Percentiles rank a stretch among this genome's conserved stretches.
Evolutionary conservation across 2,329 filamentous ascomycete species (phyloP).

Genomic region (Sporothrix pseudoabietina): DNA sequence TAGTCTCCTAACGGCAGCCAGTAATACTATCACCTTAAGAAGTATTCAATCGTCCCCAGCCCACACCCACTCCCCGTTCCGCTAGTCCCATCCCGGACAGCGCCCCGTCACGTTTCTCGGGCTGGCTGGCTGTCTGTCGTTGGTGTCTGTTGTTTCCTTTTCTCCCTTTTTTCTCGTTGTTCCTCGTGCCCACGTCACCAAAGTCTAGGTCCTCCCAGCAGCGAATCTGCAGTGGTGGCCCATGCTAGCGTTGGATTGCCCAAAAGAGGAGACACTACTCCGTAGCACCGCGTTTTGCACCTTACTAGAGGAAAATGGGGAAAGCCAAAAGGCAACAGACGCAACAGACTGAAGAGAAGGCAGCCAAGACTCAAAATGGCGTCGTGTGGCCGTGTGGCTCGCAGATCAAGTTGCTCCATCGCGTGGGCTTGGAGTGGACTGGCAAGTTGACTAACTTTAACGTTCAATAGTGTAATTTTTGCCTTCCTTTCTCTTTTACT

Average conservation of each 20-base stretch:
- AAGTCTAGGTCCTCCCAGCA: slow-evolving; percentile 23
- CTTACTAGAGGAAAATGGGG: slow-evolving; percentile 1
- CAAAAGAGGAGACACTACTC: slow-evolving; percentile 4
- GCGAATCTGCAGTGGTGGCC: not conserved
- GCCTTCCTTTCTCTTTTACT: not conserved
- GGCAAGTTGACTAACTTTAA: not conserved
- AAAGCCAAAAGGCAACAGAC: slow-evolving; percentile 1
- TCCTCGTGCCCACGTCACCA: not conserved
- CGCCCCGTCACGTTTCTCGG: slow-evolving; percentile 2
- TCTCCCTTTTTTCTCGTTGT: not conserved
- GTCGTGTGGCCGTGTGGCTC: slow-evolving; percentile 18
- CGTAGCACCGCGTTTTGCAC: not conserved
- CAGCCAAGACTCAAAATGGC: slow-evolving; percentile 1
- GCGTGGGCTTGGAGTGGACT: not conserved
- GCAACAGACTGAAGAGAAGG: not conserved
- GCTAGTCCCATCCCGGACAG: slow-evolving; percentile 13
- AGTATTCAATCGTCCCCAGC: not conserved
- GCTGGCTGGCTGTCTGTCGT: not conserved
- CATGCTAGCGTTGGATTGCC: slow-evolving; percentile 3
- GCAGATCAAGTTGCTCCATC: slow-evolving; percentile 12
- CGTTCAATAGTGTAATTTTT: not conserved
- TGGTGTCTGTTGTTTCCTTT: not conserved
- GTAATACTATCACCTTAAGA: slow-evolving; percentile 1
- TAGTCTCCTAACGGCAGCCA: not conserved
- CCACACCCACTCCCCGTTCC: not conserved